Percentiles rank a stretch among this genome's conserved stretches.
Conservation (phyloP, 768 basidiomycete species). For the Leccinum truebloodii region DNA sequence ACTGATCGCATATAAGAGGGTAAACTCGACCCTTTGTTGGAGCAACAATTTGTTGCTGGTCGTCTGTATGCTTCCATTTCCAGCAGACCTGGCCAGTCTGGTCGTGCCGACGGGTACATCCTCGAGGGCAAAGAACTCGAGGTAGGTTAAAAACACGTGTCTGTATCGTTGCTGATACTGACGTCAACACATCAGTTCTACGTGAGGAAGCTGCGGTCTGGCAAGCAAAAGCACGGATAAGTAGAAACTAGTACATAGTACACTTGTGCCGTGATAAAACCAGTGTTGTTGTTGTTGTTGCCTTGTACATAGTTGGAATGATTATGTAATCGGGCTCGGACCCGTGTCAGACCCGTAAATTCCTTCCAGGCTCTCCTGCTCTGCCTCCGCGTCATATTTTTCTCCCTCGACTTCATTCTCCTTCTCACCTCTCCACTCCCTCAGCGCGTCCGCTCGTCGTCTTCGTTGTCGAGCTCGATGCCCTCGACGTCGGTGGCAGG, state of each 20-base stretch:
- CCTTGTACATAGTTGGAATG: not conserved
- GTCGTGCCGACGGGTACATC: constrained; percentile 95
- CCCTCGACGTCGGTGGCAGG: constrained; percentile 31
- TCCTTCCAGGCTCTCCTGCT: constrained; percentile 26
- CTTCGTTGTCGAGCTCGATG: constrained; percentile 33
- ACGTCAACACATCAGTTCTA: constrained; percentile 68
- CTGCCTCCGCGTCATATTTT: constrained; percentile 34
- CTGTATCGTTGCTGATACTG: constrained; percentile 13
- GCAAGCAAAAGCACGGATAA: constrained; percentile 91
- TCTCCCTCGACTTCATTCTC: constrained; percentile 9
- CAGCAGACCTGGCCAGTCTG: constrained; percentile 95
- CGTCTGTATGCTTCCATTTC: constrained; percentile 93
- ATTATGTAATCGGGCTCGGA: constrained; percentile 29
- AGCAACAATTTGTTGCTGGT: constrained; percentile 89
- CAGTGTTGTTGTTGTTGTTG: too few relatives aligned
- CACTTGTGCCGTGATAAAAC: too few relatives aligned
- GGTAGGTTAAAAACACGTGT: constrained; percentile 44
- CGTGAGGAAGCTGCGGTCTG: constrained; percentile 87
- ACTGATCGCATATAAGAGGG: constrained; percentile 54
- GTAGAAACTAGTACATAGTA: constrained; percentile 14
- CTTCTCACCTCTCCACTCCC: constrained; percentile 1
- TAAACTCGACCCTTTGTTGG: constrained; percentile 89
- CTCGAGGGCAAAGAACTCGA: constrained; percentile 99
- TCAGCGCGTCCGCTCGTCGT: constrained; percentile 25
- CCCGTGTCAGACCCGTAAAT: constrained; percentile 24